A percentile compares a stretch with the other conserved stretches of the same genome.
Conservation (phyloP, 2,329 filamentous ascomycete genomes). For the Fusarium sp. region DNA sequence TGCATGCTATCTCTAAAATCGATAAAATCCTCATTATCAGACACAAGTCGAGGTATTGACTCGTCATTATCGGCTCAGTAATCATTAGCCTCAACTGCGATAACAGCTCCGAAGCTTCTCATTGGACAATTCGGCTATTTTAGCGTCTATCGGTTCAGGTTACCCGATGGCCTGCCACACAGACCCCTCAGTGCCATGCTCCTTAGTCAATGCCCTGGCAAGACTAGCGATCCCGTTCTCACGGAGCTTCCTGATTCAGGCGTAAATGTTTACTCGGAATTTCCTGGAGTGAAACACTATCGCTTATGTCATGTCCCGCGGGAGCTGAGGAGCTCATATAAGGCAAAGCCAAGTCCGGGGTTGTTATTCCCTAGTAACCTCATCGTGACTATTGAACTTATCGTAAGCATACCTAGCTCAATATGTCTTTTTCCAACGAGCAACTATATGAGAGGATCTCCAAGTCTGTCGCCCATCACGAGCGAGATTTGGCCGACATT, state of each 20-base stretch:
- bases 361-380: neutral
- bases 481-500: constrained; percentile 20
- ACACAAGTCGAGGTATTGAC: neutral
- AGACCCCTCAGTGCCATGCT: neutral
- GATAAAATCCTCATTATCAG: neutral
- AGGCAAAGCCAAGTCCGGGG: neutral
- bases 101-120: neutral
- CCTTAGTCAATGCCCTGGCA: neutral
- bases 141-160: neutral
- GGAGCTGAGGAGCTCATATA: constrained; percentile 14
- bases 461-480: constrained; percentile 22
- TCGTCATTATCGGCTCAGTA: neutral
- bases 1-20: no score
- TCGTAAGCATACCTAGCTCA: neutral
- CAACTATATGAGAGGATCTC: constrained; percentile 20
- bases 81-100: neutral
- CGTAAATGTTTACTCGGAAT: neutral
- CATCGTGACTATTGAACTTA: neutral
- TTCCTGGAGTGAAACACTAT: neutral
- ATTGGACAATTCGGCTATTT: constrained; percentile 36
- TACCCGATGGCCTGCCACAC: constrained; percentile 1
- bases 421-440: neutral
- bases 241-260: neutral
- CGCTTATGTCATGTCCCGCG: neutral
- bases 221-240: neutral